Evolutionary conservation across 352 stramenopile genomes (phyloP).

Genomic region (Lagenidium giganteum): DNA sequence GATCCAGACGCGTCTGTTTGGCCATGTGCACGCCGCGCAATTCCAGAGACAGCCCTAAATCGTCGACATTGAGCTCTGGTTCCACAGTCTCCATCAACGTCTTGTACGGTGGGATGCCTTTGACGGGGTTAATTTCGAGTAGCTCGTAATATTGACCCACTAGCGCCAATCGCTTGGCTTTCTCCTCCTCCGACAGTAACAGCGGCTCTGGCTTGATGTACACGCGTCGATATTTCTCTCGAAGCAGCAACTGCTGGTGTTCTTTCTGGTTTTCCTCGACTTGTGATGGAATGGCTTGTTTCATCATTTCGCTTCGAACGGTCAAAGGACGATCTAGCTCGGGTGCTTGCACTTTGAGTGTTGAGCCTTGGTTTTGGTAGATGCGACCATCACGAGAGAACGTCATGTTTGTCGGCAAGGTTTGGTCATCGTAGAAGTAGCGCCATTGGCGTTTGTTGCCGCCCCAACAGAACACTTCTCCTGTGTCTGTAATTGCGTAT

Average conservation of each 20-base stretch:
- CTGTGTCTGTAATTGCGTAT: conserved; percentile 63
- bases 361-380: background rate
- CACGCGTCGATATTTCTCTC: conserved; percentile 39
- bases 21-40: conserved; percentile 52
- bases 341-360: background rate
- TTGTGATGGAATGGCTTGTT: conserved; percentile 44
- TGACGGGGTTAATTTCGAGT: conserved; percentile 14
- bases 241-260: conserved; percentile 29
- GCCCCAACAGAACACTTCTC: conserved; percentile 76
- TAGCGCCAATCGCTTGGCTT: conserved; percentile 28
- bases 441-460: conserved; percentile 60
- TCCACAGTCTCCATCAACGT: conserved; percentile 56
- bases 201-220: conserved; percentile 39
- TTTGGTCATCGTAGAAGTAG: conserved; percentile 64
- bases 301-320: conserved; percentile 58
- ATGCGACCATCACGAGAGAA: no score
- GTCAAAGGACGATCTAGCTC: conserved; percentile 26
- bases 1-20: conserved; percentile 48
- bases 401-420: conserved; percentile 6
- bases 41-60: conserved; percentile 54
- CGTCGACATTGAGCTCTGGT: conserved; percentile 57
- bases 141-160: conserved; percentile 59
- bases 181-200: conserved; percentile 37
- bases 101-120: conserved; percentile 17
- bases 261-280: conserved; percentile 21